Evolutionary conservation across 164 flowering plant species (phyloP).

Genomic region (Protea cynaroides): DNA sequence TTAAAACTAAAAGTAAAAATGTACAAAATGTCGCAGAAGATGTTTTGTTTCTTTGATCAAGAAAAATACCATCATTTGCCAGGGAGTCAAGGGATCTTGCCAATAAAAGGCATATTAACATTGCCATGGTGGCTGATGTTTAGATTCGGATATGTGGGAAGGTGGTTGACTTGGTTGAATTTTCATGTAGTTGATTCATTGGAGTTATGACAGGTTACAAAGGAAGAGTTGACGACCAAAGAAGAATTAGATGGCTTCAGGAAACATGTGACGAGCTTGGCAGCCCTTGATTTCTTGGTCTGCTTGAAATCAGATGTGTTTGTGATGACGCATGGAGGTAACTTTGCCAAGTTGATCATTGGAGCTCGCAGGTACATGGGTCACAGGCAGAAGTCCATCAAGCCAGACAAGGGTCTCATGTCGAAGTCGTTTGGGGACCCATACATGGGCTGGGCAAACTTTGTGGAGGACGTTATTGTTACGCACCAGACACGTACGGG

Average conservation of each 20-base stretch:
- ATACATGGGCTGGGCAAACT: conserved; percentile 95
- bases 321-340: conserved; percentile 98
- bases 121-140: too few relatives aligned
- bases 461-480: conserved; percentile 83
- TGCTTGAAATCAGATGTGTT: conserved; percentile 95
- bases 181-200: background rate
- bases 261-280: conserved; percentile 94
- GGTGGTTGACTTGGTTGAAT: too few relatives aligned
- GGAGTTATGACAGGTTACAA: conserved; percentile 60
- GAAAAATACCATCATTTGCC: too few relatives aligned
- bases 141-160: too few relatives aligned
- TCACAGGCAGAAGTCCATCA: conserved; percentile 83
- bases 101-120: too few relatives aligned
- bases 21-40: too few relatives aligned
- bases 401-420: conserved; percentile 96
- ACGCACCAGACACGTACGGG: conserved; percentile 95
- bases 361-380: conserved; percentile 96
- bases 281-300: conserved; percentile 93
- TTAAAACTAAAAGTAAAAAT: too few relatives aligned
- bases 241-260: conserved; percentile 76
- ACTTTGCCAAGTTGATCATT: conserved; percentile 87
- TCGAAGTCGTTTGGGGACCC: conserved; percentile 99
- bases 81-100: too few relatives aligned
- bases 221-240: conserved; percentile 78
- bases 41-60: too few relatives aligned